Base-by-base conservation (phyloP, 2,329 filamentous ascomycete species). In the Fusarium sp. region DNA sequence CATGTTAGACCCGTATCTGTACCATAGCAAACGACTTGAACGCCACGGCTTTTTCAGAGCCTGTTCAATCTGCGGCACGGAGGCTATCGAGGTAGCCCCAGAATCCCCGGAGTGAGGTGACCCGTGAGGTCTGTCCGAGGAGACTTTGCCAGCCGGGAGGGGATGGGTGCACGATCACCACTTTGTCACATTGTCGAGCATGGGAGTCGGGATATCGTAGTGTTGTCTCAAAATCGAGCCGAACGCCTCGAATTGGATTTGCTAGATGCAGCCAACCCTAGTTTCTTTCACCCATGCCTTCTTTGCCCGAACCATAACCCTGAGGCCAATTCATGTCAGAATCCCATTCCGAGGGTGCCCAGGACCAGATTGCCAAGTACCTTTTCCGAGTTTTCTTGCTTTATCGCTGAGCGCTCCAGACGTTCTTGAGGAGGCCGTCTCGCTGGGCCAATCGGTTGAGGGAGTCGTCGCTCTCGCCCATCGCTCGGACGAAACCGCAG, bases 391-490 rank as follows among this genome's bases (percentile, higher is more conserved):
- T 59, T 73, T 65, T 75, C 31, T 60, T 66, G 73, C 76, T 83
- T 87, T 90, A 91, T 87, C 89, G 88, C 83, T 89, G 84, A 78
- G 91, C 93, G 88, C 91, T 94, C 96, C 96, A 99, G 85, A 99
- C 96, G 85, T 87, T 93, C 94, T 98, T 98, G 86, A 99, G 86
- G 87, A 97, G 93, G 79, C 96, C 96, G 85, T 99, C 97, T 80
- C 94, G 92, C 91, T 99, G 96, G 79, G 95, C 90, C 83, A 99
- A 90, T 83, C 96, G 90, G 93, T 99, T 99, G 83, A 99, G 87
- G 82, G 93, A 91, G 88, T 99, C 96, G 85, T 99, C 96, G 86
- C 92, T 93, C 94, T 99, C 97, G 84, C 96, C 96, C 92, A 98
- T 96, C 81, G 95, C 94, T 81, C 96, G 93, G 83, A 99, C 94